These are phyloP conservation scores for Kwoniella sp. DNA, from an alignment of 768 basidiomycete genomes.

Conservation along the genomic window DNA sequence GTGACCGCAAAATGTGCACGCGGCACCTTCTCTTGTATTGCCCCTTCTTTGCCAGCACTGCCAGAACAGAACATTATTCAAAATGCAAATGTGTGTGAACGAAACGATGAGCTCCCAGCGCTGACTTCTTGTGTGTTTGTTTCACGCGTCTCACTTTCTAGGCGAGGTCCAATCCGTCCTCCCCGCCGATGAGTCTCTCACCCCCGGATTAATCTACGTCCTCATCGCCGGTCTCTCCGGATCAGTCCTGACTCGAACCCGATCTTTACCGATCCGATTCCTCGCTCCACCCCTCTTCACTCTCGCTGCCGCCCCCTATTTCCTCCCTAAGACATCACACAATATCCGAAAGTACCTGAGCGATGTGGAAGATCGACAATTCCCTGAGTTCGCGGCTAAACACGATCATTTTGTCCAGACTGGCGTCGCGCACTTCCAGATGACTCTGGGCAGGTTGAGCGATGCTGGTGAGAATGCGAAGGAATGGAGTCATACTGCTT, in stretches of 20 bases:
- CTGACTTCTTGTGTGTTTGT: too few relatives aligned
- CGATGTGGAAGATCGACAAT: constrained; percentile 69
- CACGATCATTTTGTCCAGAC: constrained; percentile 58
- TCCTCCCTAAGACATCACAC: constrained; percentile 77
- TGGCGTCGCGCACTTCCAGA: constrained; percentile 33
- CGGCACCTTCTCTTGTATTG: too few relatives aligned
- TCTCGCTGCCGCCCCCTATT: constrained; percentile 70
- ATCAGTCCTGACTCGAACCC: constrained; percentile 80
- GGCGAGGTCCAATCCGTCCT: constrained; percentile 81
- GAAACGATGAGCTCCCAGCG: too few relatives aligned
- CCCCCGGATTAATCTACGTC: constrained; percentile 86
- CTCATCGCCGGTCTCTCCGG: constrained; percentile 85
- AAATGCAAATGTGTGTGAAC: too few relatives aligned
- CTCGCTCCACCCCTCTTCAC: constrained; percentile 76
- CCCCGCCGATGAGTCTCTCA: constrained; percentile 76
- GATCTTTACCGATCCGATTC: constrained; percentile 68
- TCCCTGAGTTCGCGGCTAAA: constrained; percentile 69
- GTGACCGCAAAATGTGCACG: too few relatives aligned
- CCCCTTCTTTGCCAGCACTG: too few relatives aligned
- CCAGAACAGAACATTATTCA: too few relatives aligned
- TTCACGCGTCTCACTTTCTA: constrained; percentile 57
- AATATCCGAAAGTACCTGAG: constrained; percentile 71
- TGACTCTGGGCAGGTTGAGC: constrained; percentile 62
- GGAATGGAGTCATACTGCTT: constrained; percentile 58
- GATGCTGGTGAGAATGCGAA: constrained; percentile 56